phyloP scores from a whole-genome alignment of 371 early-diverging fungal species.

The Globomyces sp. region DNA sequence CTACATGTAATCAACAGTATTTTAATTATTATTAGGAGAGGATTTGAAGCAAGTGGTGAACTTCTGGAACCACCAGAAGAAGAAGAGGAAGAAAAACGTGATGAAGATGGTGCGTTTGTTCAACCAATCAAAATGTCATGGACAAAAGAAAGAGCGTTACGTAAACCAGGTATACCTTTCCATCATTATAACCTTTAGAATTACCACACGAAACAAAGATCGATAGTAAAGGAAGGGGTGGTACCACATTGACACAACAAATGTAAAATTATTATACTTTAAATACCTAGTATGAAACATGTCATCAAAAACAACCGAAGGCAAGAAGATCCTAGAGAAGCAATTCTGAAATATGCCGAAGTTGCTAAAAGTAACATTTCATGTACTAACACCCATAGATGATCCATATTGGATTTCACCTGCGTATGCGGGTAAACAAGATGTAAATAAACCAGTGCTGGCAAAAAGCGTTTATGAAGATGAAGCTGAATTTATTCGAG shows the following conservation, averaged over 20 bases:
- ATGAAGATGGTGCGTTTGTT: neutral
- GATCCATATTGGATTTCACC: slow-evolving; percentile 85
- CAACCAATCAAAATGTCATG: neutral
- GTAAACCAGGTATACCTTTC: neutral
- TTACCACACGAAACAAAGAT: slow-evolving; percentile 38
- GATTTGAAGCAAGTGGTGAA: neutral
- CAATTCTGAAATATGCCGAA: slow-evolving; percentile 85
- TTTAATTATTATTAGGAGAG: neutral
- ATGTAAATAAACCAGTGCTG: slow-evolving; percentile 60
- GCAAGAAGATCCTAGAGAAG: slow-evolving; percentile 94
- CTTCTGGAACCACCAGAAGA: neutral
- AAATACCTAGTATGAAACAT: slow-evolving; percentile 53
- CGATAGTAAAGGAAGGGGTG: slow-evolving; percentile 74
- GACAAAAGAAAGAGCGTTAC: neutral
- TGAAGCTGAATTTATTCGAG: slow-evolving; percentile 52
- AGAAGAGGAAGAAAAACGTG: slow-evolving; percentile 9
- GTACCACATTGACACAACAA: slow-evolving; percentile 77
- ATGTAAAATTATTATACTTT: slow-evolving; percentile 32
- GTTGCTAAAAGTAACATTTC: slow-evolving; percentile 58
- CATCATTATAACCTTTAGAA: neutral
- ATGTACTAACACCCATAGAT: neutral
- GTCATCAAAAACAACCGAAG: slow-evolving; percentile 79
- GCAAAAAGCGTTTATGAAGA: slow-evolving; percentile 65
- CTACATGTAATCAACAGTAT: slow-evolving; percentile 5
- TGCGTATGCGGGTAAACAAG: slow-evolving; percentile 79